phyloP scores from a whole-genome alignment of 176 grass and related monocot species.

The Chloris gayana region DNA sequence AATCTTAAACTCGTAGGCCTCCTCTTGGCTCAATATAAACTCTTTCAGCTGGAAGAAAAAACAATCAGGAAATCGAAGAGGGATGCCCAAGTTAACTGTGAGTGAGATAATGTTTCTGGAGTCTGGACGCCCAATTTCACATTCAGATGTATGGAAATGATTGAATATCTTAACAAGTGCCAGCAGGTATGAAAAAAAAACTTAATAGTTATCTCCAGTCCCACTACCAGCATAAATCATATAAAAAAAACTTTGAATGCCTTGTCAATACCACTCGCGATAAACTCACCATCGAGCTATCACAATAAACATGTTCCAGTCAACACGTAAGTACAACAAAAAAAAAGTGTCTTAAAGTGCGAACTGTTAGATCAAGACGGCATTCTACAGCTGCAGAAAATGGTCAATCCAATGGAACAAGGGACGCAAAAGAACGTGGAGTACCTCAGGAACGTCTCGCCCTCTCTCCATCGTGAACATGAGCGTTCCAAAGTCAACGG shows the following conservation, averaged over 20 bases:
- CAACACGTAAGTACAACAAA: not conserved
- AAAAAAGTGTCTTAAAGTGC: no score
- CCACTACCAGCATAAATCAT: not conserved
- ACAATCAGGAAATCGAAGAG: not conserved
- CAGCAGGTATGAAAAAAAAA: not conserved
- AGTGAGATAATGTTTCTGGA: not conserved
- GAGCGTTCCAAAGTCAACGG: constrained; percentile 76
- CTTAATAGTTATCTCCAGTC: not conserved
- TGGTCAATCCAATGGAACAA: not conserved
- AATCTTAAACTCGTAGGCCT: constrained; percentile 91
- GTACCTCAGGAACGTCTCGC: constrained; percentile 71
- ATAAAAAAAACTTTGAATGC: not conserved
- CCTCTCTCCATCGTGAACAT: constrained; percentile 93
- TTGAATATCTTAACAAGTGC: not conserved
- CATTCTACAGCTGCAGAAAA: not conserved
- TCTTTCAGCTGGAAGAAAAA: constrained; percentile 68
- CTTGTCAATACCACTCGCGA: not conserved
- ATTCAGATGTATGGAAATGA: not conserved
- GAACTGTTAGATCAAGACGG: not conserved
- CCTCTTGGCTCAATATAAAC: constrained; percentile 70
- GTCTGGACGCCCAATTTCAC: not conserved
- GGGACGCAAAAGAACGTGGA: not conserved
- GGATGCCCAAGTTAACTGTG: not conserved
- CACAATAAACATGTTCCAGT: not conserved
- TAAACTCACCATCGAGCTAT: not conserved